Evolutionary conservation across 805 yeast species (phyloP), one percentile per base, ranked within the genome.

Genomic region (Hanseniaspora mollemarum): DNA sequence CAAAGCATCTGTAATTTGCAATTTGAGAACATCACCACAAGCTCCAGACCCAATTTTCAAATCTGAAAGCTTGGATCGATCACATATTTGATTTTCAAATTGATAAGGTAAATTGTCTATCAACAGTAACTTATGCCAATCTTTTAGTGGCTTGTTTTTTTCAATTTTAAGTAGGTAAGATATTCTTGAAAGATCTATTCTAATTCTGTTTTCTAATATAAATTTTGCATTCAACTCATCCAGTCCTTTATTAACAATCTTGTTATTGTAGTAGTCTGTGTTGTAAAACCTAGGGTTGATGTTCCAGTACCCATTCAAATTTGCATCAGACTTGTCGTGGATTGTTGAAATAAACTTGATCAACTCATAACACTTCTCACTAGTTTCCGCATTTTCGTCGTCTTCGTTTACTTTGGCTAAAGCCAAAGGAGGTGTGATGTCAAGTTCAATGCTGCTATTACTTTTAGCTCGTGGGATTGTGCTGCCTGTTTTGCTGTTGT

Each of bases 351-450:
- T 46, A 21, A 46, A 46, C 21, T 40, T 39, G 9, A 46, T 46
- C 6, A 46, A n/a, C 16, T 46, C 51, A 33, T 46, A 46, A 19
- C 51, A 46, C 15, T 46, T 46, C 25, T 46, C 51, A 25, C 44
- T 39, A 18, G 51, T 46, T 40, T 46, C 51, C 3, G 51, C 51
- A 40, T 46, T 40, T 16, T 46, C 51, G 7, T 46, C 51, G 5
- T 46, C 51, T 26, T 46, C 35, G n/a, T 18, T 25, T 13, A 22
- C 39, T 22, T 29, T 26, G 1, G 31, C 21, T 2, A 46, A 19
- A 8, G 31, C 19, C 4, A 46, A 22, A 4, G 43, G 43, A 13
- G 43, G 38, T 37, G 41, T 21, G 4, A 21, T 12, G 12, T 37
- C 41, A 6, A 37, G 3, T 37, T 37, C 41, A 37, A 37, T 22